Percentiles rank a stretch among this genome's conserved stretches.
These are phyloP conservation scores for Symbiodinium pilosum DNA, from an alignment of 73 alveolate species.

Conservation along the genomic window DNA sequence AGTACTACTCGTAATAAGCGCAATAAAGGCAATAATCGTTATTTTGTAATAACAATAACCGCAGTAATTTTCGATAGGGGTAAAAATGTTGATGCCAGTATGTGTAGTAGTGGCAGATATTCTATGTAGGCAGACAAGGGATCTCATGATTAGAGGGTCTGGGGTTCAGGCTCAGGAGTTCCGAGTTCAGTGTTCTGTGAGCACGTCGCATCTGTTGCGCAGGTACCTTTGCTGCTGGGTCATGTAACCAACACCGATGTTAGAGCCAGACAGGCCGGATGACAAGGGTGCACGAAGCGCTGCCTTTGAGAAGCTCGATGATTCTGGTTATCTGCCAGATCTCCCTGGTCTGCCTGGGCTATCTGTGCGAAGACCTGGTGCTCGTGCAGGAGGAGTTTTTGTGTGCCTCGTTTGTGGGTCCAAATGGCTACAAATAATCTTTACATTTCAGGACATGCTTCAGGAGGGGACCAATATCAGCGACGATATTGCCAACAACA, in stretches of 20 bases:
- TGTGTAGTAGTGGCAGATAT: too few relatives aligned
- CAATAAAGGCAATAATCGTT: too few relatives aligned
- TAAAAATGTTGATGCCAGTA: too few relatives aligned
- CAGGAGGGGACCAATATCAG: conserved; percentile 85
- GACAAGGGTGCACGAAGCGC: neutral
- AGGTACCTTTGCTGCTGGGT: conserved; percentile 58
- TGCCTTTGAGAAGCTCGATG: neutral
- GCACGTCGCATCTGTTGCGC: too few relatives aligned
- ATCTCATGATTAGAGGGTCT: too few relatives aligned
- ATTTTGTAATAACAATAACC: too few relatives aligned
- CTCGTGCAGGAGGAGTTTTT: conserved; percentile 81
- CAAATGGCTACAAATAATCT: neutral
- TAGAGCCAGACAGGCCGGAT: conserved; percentile 35
- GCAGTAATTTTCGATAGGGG: too few relatives aligned
- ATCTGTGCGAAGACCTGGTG: conserved; percentile 91
- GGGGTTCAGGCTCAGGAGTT: too few relatives aligned
- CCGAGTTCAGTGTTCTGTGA: too few relatives aligned
- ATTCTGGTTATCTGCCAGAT: conserved; percentile 22
- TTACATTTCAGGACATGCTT: neutral
- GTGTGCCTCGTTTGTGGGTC: too few relatives aligned
- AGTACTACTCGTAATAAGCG: too few relatives aligned
- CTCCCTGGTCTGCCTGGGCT: conserved; percentile 78
- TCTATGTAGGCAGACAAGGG: too few relatives aligned
- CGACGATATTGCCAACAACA: conserved; percentile 91
- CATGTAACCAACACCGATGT: conserved; percentile 84